Percentiles rank a stretch among this genome's conserved stretches.
Evolutionary conservation across 805 yeast genomes (phyloP).

Genomic region (Yarrowia yakushimensis): DNA sequence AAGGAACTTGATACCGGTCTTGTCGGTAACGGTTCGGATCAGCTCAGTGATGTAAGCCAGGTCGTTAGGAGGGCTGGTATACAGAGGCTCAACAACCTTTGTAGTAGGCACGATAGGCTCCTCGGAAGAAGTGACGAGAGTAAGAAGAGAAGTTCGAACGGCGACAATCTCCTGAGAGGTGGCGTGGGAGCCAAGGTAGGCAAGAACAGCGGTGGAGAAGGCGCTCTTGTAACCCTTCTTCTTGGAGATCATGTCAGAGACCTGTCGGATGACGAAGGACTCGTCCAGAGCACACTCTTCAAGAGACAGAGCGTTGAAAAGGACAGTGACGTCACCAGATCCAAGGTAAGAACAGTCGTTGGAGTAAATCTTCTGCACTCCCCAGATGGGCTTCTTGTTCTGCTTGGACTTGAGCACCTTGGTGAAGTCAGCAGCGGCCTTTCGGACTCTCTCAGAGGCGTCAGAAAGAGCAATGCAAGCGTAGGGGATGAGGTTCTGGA

Average conservation of each 20-base stretch:
- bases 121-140: constrained; percentile 39
- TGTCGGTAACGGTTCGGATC: constrained; percentile 51
- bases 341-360: constrained; percentile 55
- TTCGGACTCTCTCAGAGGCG: constrained; percentile 37
- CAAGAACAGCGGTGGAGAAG: constrained; percentile 11
- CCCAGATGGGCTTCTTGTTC: constrained; percentile 32
- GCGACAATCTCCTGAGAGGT: constrained; percentile 7
- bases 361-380: constrained; percentile 30
- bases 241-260: constrained; percentile 9
- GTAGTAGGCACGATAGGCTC: constrained; percentile 33
- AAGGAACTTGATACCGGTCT: constrained; percentile 60
- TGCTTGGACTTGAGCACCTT: constrained; percentile 31
- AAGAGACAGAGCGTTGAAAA: constrained; percentile 40
- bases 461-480: constrained; percentile 38
- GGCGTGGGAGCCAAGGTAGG: constrained; percentile 9
- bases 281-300: constrained; percentile 51
- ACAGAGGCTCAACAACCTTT: constrained; percentile 32
- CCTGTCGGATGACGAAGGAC: constrained; percentile 41
- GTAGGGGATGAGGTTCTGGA: constrained; percentile 38
- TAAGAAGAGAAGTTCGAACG: constrained; percentile 28
- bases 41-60: constrained; percentile 7
- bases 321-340: constrained; percentile 48
- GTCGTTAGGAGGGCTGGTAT: constrained; percentile 8
- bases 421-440: constrained; percentile 33
- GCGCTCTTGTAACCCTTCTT: constrained; percentile 20